Evolutionary conservation across 768 basidiomycete species (phyloP).

Genomic region (Pleurotus tuber-regium): DNA sequence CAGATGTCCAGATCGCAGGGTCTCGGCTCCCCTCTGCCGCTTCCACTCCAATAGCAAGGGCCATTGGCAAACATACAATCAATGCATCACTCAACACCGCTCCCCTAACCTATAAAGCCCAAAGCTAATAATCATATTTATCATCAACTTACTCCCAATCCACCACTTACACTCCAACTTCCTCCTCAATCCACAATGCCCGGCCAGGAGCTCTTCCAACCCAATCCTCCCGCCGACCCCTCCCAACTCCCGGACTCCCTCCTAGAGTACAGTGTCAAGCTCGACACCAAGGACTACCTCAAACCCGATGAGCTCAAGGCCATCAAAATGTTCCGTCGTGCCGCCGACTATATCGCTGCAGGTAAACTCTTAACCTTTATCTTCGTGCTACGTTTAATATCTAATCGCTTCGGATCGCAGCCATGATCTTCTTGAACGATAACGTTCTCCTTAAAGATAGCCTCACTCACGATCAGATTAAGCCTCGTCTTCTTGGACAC

Average conservation of each 20-base stretch:
- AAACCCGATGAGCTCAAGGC: constrained; percentile 47
- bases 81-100: background rate
- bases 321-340: constrained; percentile 52
- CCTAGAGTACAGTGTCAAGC: constrained; percentile 44
- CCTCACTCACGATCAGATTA: constrained; percentile 68
- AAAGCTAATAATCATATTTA: background rate
- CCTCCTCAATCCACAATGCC: constrained; percentile 43
- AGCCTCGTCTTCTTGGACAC: constrained; percentile 77
- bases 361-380: constrained; percentile 36
- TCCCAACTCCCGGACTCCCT: constrained; percentile 64
- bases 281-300: constrained; percentile 46
- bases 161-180: too few relatives aligned
- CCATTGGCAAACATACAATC: background rate
- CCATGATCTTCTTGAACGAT: constrained; percentile 82
- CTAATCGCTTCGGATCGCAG: constrained; percentile 28
- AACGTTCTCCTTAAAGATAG: constrained; percentile 66
- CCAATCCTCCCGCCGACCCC: constrained; percentile 69
- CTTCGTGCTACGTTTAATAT: background rate
- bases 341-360: constrained; percentile 70
- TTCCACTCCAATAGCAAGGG: background rate
- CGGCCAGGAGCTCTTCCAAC: constrained; percentile 50
- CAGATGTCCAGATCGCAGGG: constrained; percentile 10
- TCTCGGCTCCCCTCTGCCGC: constrained; percentile 8
- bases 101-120: background rate
- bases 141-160: constrained; percentile 10